These are phyloP conservation scores for Melampsora larici-populina DNA, from an alignment of 1,284 basidiomycete species.

Conservation along the genomic window DNA sequence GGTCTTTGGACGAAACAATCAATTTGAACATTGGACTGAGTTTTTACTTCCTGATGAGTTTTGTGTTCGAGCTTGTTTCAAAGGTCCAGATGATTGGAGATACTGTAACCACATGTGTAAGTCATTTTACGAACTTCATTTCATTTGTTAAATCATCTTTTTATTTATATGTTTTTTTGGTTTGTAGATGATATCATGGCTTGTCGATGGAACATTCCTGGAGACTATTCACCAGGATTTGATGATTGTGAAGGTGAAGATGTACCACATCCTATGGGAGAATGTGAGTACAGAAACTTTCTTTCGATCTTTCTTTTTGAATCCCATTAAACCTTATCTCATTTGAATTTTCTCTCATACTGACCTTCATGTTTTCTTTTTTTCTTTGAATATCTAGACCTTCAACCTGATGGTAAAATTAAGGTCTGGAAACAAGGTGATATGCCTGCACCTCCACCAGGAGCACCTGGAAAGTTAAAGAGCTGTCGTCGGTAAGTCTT, in stretches of 20 bases:
- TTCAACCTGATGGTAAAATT: background rate
- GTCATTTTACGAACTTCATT: background rate
- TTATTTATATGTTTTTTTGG: background rate
- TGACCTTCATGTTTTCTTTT: background rate
- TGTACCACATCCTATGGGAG: slow-evolving; percentile 38
- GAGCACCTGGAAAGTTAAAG: background rate
- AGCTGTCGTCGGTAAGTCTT: background rate
- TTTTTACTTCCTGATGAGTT: slow-evolving; percentile 37
- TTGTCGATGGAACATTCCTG: slow-evolving; percentile 41
- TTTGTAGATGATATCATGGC: slow-evolving; percentile 36
- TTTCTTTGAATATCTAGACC: background rate
- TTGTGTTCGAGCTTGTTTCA: slow-evolving; percentile 36
- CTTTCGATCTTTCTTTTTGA: background rate
- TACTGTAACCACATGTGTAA: slow-evolving; percentile 42
- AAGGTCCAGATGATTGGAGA: slow-evolving; percentile 36
- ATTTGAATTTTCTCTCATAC: background rate
- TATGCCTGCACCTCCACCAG: background rate
- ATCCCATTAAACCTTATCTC: background rate
- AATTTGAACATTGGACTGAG: slow-evolving; percentile 38
- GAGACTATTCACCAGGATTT: slow-evolving; percentile 27
- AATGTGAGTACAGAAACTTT: slow-evolving; percentile 15
- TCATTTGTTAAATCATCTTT: background rate
- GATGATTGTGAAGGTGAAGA: slow-evolving; percentile 34
- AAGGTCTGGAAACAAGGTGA: background rate
- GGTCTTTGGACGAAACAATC: slow-evolving; percentile 33